These are phyloP conservation scores for Erodium trifolium DNA, from an alignment of 441 rosid species.

Conservation along the genomic window DNA sequence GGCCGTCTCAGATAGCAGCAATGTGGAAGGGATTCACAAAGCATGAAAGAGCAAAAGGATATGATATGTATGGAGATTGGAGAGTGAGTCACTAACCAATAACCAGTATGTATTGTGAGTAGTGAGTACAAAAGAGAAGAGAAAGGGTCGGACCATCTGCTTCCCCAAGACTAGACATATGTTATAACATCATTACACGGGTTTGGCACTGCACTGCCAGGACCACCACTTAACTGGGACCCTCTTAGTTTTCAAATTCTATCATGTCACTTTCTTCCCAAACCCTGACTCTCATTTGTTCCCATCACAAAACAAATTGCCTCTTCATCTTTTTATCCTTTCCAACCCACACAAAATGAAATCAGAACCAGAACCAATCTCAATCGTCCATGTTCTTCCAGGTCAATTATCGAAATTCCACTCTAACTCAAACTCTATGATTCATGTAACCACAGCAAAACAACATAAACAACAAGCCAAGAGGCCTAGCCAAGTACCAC, in stretches of 20 bases:
- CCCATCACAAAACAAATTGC: conserved; percentile 13
- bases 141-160: conserved; percentile 23
- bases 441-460: neutral
- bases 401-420: neutral
- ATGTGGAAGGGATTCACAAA: too few relatives aligned
- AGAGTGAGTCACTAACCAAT: conserved; percentile 30
- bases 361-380: too few relatives aligned
- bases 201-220: conserved; percentile 5
- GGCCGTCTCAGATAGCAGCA: too few relatives aligned
- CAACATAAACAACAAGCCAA: neutral
- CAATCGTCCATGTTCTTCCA: neutral
- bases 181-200: conserved; percentile 10
- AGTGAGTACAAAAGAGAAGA: conserved; percentile 15
- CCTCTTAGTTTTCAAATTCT: too few relatives aligned
- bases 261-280: conserved; percentile 15
- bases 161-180: conserved; percentile 23
- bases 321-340: neutral
- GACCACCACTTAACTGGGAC: conserved; percentile 9
- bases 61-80: conserved; percentile 26
- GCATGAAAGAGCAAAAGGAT: conserved; percentile 8
- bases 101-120: too few relatives aligned
- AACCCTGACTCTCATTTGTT: conserved; percentile 15
- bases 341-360: neutral
- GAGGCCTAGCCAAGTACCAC: too few relatives aligned
- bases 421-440: neutral